These are phyloP conservation scores for Rhizopus arrhizus DNA, from an alignment of 371 early-diverging fungal genomes.

Conservation along the genomic window DNA sequence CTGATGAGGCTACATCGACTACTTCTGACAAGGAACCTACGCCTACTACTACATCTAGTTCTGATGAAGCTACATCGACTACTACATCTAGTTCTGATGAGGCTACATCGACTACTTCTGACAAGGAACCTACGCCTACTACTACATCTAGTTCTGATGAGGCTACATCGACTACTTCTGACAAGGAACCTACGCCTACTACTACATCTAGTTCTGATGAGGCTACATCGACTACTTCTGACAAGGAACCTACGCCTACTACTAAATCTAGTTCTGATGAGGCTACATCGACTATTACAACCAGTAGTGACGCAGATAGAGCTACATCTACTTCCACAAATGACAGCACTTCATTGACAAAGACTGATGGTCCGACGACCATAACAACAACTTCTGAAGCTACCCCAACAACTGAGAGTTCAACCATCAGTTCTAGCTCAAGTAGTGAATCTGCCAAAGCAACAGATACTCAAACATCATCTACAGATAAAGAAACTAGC, in stretches of 20 bases:
- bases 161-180: neutral
- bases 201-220: neutral
- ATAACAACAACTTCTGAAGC: conserved; percentile 2
- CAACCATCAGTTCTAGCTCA: conserved; percentile 3
- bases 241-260: no score
- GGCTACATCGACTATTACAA: neutral
- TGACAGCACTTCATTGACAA: neutral
- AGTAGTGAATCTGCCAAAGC: conserved; percentile 5
- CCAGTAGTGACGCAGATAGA: neutral
- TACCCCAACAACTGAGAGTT: neutral
- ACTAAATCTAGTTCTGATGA: conserved; percentile 4
- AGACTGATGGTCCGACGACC: neutral
- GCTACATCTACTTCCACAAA: neutral
- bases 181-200: no score
- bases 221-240: neutral
- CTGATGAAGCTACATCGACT: neutral
- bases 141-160: conserved; percentile 6
- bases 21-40: neutral
- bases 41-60: neutral
- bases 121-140: neutral
- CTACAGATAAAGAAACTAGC: conserved; percentile 1
- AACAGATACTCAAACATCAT: neutral
- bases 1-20: neutral
- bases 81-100: neutral
- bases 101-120: conserved; percentile 3